Evolutionary conservation across 1,139 yeast species (phyloP), one percentile per base, ranked within the genome.

Genomic region (Sugiyamaella neomexicana): DNA sequence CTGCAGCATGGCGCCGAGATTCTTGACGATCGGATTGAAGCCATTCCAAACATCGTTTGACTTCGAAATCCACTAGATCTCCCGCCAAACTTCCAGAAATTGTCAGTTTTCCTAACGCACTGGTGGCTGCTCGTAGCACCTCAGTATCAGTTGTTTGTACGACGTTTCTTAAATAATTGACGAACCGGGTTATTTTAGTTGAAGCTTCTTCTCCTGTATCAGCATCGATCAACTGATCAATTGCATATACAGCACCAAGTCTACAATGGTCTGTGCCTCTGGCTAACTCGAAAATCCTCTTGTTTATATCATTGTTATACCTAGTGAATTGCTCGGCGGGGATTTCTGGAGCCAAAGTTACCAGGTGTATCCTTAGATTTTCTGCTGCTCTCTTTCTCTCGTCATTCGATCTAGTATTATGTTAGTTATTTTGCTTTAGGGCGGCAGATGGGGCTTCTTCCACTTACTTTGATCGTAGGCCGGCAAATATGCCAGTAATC

Each of bases 1-100:
- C 85, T 0, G 98, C 96, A 0, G 97, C 97, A 69, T 90, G 97
- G 59, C 96, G 80, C 64, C 95, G 80, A 53, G 80, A 80, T 63
- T 89, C 97, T 65, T 86, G 91, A 62, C 89, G 85, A 62, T 86
- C 91, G 20, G 85, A 78, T 55, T 87, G 91, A 36, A 93, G 78
- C 95, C 97, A 87, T 69, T 93, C 98, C 52, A 91, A 77, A 46
- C 97, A 90, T 54, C 90, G 78, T 65, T 87, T 88, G 10, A 95
- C 95, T 68, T 93, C 97, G 63, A 83, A 87, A 60, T 91, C 97
- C 29, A 93, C 97, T 69, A 93, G 86, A 55, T 90, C 97, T 0
- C 95, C 90, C 0, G 96, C 89, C 54, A 90, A 73, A 1, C 95
- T 82, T 0, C 96, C 95, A 0, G 96, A 91, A 1, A 86, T 82